Evolutionary conservation across 2,329 filamentous ascomycete genomes (phyloP), one percentile per base, ranked within the genome.

Genomic region (Cladosporium halotolerans): DNA sequence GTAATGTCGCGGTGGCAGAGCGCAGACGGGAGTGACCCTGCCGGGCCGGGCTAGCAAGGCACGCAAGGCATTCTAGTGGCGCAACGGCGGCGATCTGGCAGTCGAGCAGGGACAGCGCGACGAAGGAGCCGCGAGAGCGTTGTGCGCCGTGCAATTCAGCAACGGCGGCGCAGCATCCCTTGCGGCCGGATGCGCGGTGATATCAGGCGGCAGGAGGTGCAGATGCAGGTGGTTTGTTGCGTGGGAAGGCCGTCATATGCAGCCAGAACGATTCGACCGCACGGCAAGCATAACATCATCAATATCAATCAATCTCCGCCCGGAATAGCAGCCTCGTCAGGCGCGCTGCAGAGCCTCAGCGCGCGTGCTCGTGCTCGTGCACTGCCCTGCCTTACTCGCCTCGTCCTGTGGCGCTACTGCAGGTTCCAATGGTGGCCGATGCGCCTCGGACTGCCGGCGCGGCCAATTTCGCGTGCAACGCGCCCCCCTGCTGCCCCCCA

Each of bases 381-480:
- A 2, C 16, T 18, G 16, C 16, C 16, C 23, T 28, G 7, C 23
- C 23, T 28, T 28, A 28, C 23, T 28, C 16, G 2, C 16, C 16
- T 18, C 16, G 16, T 41, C 36, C 38, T 33, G 16, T 11, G n/a
- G 31, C 47, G 18, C 39, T 42, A 50, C 38, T 50, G 38, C 47
- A 50, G 10, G n/a, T 19, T 32, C 19, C 16, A 31, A 16, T 16
- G 47, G 16, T 43, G 47, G 47, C 28, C 47, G 8, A 9, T 43
- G 47, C 47, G 36, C n/a, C 39, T 28, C 23, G 23, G 23, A 1
- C 23, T 28, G 23, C 23, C 23, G 23, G 36, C 19, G 2, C 4
- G 2, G 28, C 38, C 47, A 50, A 50, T 50, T 50, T 50, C 47
- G 47, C 39, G 28, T 43, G 31, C 47, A 50, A 43, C 47, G 47